These are phyloP conservation scores for Pythium pyrilobum DNA, from an alignment of 352 stramenopile genomes.

Conservation along the genomic window DNA sequence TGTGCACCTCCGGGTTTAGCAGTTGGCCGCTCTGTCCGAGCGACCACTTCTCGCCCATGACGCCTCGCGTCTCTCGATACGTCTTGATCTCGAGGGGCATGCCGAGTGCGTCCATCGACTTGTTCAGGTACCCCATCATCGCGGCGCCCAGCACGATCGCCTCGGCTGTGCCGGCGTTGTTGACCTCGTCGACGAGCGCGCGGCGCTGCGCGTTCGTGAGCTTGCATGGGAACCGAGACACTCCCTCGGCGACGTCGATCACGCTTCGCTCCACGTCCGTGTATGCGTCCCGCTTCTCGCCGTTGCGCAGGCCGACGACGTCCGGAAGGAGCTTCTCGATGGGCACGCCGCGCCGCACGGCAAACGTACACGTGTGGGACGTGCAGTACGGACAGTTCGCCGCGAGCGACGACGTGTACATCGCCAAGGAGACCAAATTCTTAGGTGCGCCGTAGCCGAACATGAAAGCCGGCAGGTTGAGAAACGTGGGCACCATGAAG, in stretches of 20 bases:
- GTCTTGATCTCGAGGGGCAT: slow-evolving; percentile 19
- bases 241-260: slow-evolving; percentile 10
- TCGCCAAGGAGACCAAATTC: slow-evolving; percentile 11
- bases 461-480: slow-evolving; percentile 18
- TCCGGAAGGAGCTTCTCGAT: slow-evolving; percentile 12
- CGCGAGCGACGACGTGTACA: slow-evolving; percentile 17
- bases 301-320: not conserved
- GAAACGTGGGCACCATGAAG: slow-evolving; percentile 18
- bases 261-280: slow-evolving; percentile 11
- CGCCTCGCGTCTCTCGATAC: slow-evolving; percentile 16
- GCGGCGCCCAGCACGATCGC: slow-evolving; percentile 9
- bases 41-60: slow-evolving; percentile 13
- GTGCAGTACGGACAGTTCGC: slow-evolving; percentile 16
- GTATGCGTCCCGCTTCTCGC: not conserved
- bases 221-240: slow-evolving; percentile 17
- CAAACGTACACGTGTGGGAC: slow-evolving; percentile 20
- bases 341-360: slow-evolving; percentile 10
- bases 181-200: slow-evolving; percentile 1
- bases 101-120: slow-evolving; percentile 18
- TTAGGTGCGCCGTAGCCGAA: slow-evolving; percentile 18
- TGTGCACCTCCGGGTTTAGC: slow-evolving; percentile 11
- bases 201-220: slow-evolving; percentile 16
- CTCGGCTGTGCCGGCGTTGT: slow-evolving; percentile 5
- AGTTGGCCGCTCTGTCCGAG: slow-evolving; percentile 7
- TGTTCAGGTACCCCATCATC: slow-evolving; percentile 23